These are phyloP conservation scores for Penicillium sp. DNA, from an alignment of 2,329 filamentous ascomycete genomes.

Conservation along the genomic window DNA sequence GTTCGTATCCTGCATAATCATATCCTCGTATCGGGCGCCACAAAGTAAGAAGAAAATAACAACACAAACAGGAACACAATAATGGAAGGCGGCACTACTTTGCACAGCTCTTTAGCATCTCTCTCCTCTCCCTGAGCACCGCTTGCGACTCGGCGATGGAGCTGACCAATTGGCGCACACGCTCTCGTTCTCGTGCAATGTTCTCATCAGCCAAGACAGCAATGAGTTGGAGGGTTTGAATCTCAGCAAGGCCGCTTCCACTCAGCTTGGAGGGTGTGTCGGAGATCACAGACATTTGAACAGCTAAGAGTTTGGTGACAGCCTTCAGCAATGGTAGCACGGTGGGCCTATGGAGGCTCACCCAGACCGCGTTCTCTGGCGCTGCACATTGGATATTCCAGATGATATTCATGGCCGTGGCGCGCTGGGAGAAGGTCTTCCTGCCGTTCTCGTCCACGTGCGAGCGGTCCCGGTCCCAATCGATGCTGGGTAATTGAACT, in stretches of 20 bases:
- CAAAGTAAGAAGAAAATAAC: neutral
- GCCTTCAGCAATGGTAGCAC: slow-evolving; percentile 27
- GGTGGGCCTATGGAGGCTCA: slow-evolving; percentile 14
- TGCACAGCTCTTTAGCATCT: slow-evolving; percentile 8
- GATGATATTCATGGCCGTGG: slow-evolving; percentile 14
- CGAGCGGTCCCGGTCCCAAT: slow-evolving; percentile 2
- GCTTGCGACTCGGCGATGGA: slow-evolving; percentile 15
- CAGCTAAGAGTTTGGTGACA: slow-evolving; percentile 19
- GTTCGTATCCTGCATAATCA: neutral
- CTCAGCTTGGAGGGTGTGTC: slow-evolving; percentile 14
- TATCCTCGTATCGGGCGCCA: neutral
- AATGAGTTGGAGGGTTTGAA: slow-evolving; percentile 21
- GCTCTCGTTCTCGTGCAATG: slow-evolving; percentile 19
- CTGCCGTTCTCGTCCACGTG: neutral
- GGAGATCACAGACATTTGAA: slow-evolving; percentile 18
- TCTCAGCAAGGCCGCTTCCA: slow-evolving; percentile 21
- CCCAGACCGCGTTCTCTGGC: slow-evolving; percentile 24
- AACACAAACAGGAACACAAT: neutral
- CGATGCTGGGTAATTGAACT: slow-evolving; percentile 1
- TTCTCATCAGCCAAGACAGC: slow-evolving; percentile 19
- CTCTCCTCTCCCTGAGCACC: slow-evolving; percentile 13
- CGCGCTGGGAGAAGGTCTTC: slow-evolving; percentile 12
- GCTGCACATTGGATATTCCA: slow-evolving; percentile 1
- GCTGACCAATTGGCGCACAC: slow-evolving; percentile 12
- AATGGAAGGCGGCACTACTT: neutral